Percentiles rank a stretch among this genome's conserved stretches.
Evolutionary conservation across 2,329 filamentous ascomycete genomes (phyloP).

Genomic region (Hypoxylon sp.): DNA sequence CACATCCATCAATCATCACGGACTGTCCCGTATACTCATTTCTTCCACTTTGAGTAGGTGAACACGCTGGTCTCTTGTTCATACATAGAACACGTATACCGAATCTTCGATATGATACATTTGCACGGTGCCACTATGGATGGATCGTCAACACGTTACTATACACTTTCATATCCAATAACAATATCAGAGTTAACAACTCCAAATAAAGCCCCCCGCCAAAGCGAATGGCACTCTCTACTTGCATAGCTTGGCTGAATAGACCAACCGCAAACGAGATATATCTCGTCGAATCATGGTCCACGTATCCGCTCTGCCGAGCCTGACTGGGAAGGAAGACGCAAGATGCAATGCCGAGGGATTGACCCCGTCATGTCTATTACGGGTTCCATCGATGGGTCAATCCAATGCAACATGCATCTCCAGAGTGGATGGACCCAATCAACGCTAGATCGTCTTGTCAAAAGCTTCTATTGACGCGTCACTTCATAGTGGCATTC

Average conservation of each 20-base stretch:
- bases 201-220: constrained; percentile 25
- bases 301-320: constrained; percentile 32
- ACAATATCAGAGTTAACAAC: constrained; percentile 23
- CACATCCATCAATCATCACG: too few relatives aligned
- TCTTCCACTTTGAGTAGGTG: constrained; percentile 34
- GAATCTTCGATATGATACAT: constrained; percentile 4
- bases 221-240: constrained; percentile 23
- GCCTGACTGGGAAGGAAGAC: constrained; percentile 35
- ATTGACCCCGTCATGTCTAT: constrained; percentile 27
- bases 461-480: constrained; percentile 36
- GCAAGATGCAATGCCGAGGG: constrained; percentile 33
- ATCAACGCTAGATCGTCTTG: constrained; percentile 22
- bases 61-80: constrained; percentile 15
- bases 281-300: constrained; percentile 31
- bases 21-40: constrained; percentile 23
- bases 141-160: constrained; percentile 29
- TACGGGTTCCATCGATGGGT: too few relatives aligned
- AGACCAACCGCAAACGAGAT: constrained; percentile 22
- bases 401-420: constrained; percentile 24
- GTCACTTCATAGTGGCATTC: constrained; percentile 28
- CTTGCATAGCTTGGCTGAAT: constrained; percentile 33
- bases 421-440: constrained; percentile 26
- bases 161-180: constrained; percentile 27
- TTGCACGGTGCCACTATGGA: constrained; percentile 25
- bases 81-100: constrained; percentile 22